Percentiles rank a stretch among this genome's conserved stretches.
phyloP scores from a whole-genome alignment of 257 asterid species.

The Haberlea rhodopensis region DNA sequence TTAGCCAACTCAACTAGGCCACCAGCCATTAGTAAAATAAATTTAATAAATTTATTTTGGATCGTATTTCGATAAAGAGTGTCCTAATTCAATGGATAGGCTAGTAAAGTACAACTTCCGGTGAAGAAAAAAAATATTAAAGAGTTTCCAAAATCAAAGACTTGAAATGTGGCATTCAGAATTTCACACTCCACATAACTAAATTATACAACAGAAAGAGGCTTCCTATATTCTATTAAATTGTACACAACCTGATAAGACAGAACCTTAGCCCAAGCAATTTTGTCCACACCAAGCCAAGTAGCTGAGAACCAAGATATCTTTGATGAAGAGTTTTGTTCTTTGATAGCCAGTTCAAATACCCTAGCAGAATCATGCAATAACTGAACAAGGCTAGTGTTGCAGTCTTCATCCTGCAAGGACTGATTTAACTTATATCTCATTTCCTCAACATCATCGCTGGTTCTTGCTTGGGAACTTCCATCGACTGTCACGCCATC shows the following conservation, averaged over 20 bases:
- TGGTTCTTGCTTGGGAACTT: conserved; percentile 50
- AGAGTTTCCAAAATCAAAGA: background rate
- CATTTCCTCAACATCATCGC: conserved; percentile 56
- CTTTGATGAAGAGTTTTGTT: conserved; percentile 60
- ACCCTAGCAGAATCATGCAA: conserved; percentile 95
- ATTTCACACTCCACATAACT: conserved; percentile 21
- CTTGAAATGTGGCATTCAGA: background rate
- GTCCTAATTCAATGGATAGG: too few species aligned
- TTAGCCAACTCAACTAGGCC: too few species aligned
- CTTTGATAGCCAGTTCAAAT: conserved; percentile 79
- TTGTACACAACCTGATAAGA: conserved; percentile 76
- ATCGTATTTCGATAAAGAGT: too few species aligned
- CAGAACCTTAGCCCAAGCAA: conserved; percentile 77
- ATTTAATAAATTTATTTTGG: too few species aligned
- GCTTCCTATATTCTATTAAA: background rate
- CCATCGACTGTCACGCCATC: conserved; percentile 85
- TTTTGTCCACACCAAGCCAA: conserved; percentile 88
- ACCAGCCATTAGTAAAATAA: too few species aligned
- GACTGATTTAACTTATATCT: conserved; percentile 67
- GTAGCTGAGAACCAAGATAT: conserved; percentile 82
- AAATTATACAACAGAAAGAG: conserved; percentile 14
- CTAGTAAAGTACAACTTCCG: background rate
- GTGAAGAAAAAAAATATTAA: background rate
- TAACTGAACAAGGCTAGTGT: conserved; percentile 73
- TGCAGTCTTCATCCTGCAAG: conserved; percentile 68